A percentile compares a stretch with the other conserved stretches of the same genome.
These are phyloP conservation scores for Smittium culicis DNA, from an alignment of 371 early-diverging fungal species.

Conservation along the genomic window DNA sequence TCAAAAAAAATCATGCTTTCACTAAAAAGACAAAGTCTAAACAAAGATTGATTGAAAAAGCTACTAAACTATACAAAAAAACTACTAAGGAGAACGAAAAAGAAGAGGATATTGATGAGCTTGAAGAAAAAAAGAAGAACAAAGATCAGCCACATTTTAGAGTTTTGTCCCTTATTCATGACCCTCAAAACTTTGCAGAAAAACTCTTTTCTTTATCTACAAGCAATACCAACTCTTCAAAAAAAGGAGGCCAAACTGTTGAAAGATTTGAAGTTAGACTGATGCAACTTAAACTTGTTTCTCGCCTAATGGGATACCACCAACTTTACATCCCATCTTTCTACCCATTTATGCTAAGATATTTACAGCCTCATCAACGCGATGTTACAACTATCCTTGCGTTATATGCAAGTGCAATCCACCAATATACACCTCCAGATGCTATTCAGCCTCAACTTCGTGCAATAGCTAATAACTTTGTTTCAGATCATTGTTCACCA, in stretches of 20 bases:
- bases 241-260: constrained; percentile 40
- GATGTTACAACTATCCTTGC: too few relatives aligned
- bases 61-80: constrained; percentile 50
- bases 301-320: constrained; percentile 87
- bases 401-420: too few relatives aligned
- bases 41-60: constrained; percentile 56
- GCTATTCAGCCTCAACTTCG: constrained; percentile 65
- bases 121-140: constrained; percentile 42
- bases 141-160: too few relatives aligned
- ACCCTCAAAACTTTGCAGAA: constrained; percentile 90
- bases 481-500: too few relatives aligned
- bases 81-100: constrained; percentile 24
- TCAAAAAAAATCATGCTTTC: constrained; percentile 56
- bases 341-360: too few relatives aligned
- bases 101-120: constrained; percentile 12
- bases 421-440: too few relatives aligned
- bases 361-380: too few relatives aligned
- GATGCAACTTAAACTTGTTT: constrained; percentile 78
- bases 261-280: too few relatives aligned
- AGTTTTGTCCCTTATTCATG: constrained; percentile 49
- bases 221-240: constrained; percentile 21
- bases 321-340: constrained; percentile 80
- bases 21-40: constrained; percentile 73
- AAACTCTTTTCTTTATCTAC: constrained; percentile 65
- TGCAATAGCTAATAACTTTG: too few relatives aligned